Conservation (phyloP, 352 stramenopile species). For the Globisporangium orthogonon region DNA sequence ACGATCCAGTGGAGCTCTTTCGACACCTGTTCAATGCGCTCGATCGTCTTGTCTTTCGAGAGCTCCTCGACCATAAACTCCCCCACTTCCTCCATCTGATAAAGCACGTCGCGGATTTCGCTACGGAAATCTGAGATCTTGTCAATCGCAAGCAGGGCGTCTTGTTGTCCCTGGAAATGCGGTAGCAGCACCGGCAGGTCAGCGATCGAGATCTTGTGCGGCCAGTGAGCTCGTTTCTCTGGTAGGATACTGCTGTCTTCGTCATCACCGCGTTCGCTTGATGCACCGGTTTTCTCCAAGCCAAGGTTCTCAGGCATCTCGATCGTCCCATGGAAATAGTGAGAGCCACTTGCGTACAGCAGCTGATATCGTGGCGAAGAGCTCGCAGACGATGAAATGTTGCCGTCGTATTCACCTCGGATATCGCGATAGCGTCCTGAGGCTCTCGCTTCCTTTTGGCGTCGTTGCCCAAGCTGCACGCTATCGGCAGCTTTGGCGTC, state of each 20-base stretch:
- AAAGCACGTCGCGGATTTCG: constrained; percentile 44
- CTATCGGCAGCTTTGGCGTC: constrained; percentile 10
- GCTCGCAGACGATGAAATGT: neutral
- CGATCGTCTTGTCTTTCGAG: constrained; percentile 44
- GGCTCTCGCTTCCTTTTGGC: neutral
- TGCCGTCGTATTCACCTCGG: neutral
- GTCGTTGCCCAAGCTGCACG: too few relatives aligned
- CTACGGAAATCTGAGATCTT: constrained; percentile 30
- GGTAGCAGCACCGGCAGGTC: constrained; percentile 45
- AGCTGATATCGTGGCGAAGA: constrained; percentile 23
- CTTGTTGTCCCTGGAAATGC: constrained; percentile 47
- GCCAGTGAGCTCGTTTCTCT: neutral
- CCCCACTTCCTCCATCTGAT: constrained; percentile 63
- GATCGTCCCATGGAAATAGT: constrained; percentile 54
- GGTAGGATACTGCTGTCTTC: neutral
- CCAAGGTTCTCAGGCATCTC: constrained; percentile 26
- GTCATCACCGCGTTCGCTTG: neutral
- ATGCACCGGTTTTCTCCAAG: neutral
- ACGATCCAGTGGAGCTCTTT: constrained; percentile 50
- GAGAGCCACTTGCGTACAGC: constrained; percentile 43
- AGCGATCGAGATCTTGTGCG: constrained; percentile 16
- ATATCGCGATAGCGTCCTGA: neutral
- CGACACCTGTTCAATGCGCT: constrained; percentile 36
- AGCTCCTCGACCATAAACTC: constrained; percentile 66
- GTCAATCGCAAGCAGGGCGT: constrained; percentile 34